phyloP scores from a whole-genome alignment of 768 basidiomycete species.

The Porphyrellus cyaneotinctus region DNA sequence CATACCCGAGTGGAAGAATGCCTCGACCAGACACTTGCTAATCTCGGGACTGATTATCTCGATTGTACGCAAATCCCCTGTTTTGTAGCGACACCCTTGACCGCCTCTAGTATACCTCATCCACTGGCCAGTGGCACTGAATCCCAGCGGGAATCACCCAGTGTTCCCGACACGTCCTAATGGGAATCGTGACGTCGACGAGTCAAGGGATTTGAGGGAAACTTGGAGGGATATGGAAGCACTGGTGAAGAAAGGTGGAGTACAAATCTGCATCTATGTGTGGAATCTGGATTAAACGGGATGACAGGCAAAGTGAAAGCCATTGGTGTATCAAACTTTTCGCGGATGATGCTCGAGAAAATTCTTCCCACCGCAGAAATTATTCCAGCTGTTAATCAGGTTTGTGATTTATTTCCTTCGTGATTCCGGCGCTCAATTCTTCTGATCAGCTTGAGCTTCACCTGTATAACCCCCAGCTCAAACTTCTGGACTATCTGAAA shows the following conservation, averaged over 20 bases:
- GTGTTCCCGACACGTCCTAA: constrained; percentile 54
- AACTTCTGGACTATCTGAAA: constrained; percentile 57
- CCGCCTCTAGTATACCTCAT: constrained; percentile 50
- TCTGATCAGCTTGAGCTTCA: constrained; percentile 61
- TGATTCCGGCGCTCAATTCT: not conserved
- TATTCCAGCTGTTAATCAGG: constrained; percentile 72
- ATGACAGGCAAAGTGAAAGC: constrained; percentile 53
- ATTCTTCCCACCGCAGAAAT: constrained; percentile 65
- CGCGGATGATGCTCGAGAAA: constrained; percentile 61
- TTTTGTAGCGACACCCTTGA: not conserved
- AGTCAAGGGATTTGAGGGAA: constrained; percentile 59
- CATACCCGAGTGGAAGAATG: constrained; percentile 70
- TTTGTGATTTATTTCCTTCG: constrained; percentile 23
- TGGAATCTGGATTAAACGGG: constrained; percentile 5
- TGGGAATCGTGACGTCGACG: constrained; percentile 64
- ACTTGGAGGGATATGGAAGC: constrained; percentile 88
- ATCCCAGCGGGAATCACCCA: constrained; percentile 63
- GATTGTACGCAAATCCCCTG: constrained; percentile 53
- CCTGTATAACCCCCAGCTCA: constrained; percentile 71
- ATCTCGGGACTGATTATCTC: constrained; percentile 81
- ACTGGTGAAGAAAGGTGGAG: constrained; percentile 55
- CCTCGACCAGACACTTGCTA: constrained; percentile 70
- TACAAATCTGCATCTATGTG: not conserved
- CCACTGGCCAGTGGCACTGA: constrained; percentile 80
- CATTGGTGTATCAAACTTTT: constrained; percentile 79